Base-by-base conservation (phyloP, 768 basidiomycete species). In the Russula compacta region DNA sequence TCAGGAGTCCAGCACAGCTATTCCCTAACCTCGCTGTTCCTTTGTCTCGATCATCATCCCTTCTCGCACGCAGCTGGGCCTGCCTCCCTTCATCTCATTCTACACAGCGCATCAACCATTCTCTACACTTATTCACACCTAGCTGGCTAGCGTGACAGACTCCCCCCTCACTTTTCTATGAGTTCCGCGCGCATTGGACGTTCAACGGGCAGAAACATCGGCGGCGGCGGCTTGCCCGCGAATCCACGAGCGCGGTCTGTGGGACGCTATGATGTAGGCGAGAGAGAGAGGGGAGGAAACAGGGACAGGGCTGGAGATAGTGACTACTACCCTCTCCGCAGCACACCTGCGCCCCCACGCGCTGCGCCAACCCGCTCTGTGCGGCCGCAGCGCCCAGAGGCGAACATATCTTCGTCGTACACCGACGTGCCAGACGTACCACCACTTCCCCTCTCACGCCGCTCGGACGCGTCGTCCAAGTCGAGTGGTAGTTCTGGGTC, bases 191-290 rank as follows among this genome's bases (percentile, higher is more conserved):
- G 58, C 15, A 40, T 15, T 5, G 53, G 52, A 48, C 63, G 65
- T 17, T 33, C 51, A 48, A 24, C 46, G 29, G 39, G 56, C 21
- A 48, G 46, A 49, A 42, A 46, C n/a, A 38, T 33, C 19, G 9
- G 21, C 6, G 66, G 21, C 6, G 66, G 67, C 21, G 77, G 78
- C 43, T 71, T 79, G 39, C 78, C 78, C 44, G 69, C 72, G 46
- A 74, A 66, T 54, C 77, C 76, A 15, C 72, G 73, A 36, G 70
- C 77, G 53, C 77, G 76, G 58, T 73, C 76, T 3, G 66, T 61
- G 1, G 71, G 72, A 39, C 68, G 71, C 7, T n/a, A 42, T 29
- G 56, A 62, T 36, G 35, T 14, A 29, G 50, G 38, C 15, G 61
- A 58, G 39, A 58, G 15, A 17, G 56, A 48, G 15, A 42, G 14